Evolutionary conservation across 2,329 filamentous ascomycete species (phyloP).

Genomic region (Fusarium verrucosum): DNA sequence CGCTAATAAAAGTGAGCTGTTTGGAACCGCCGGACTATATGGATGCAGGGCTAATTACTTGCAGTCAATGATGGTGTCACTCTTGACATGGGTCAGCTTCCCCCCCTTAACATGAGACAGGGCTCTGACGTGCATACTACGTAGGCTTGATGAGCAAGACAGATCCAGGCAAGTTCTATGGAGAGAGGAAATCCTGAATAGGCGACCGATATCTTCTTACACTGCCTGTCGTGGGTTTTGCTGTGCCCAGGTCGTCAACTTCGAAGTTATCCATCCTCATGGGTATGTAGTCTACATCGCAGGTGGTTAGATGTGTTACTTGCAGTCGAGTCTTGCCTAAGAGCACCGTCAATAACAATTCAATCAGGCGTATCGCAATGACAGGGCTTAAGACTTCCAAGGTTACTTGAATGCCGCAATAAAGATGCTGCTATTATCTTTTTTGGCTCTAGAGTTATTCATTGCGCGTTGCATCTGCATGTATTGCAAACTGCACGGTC

Average conservation of each 20-base stretch:
- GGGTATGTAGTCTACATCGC: not conserved
- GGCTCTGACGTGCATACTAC: not conserved
- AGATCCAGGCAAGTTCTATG: slow-evolving; percentile 6
- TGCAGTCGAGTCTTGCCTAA: too few species aligned
- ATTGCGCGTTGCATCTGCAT: too few species aligned
- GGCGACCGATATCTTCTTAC: slow-evolving; percentile 21
- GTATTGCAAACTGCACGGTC: too few species aligned
- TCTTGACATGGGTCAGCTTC: slow-evolving; percentile 7
- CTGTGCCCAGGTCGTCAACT: slow-evolving; percentile 56
- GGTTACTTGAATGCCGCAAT: too few species aligned
- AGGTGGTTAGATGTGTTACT: too few species aligned
- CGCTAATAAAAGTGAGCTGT: slow-evolving; percentile 10
- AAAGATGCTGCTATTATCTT: too few species aligned
- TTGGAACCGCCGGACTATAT: not conserved
- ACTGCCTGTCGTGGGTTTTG: slow-evolving; percentile 28
- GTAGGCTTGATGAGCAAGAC: slow-evolving; percentile 20
- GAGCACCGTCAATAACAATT: slow-evolving; percentile 12
- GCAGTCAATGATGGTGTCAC: slow-evolving; percentile 17
- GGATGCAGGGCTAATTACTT: slow-evolving; percentile 7
- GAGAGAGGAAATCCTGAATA: slow-evolving; percentile 21
- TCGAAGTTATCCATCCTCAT: slow-evolving; percentile 53
- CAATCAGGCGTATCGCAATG: too few species aligned
- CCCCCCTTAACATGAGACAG: not conserved
- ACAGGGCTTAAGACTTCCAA: too few species aligned
- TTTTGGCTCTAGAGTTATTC: too few species aligned